phyloP scores from a whole-genome alignment of 495 filamentous ascomycete genomes.

The Podospora comata region DNA sequence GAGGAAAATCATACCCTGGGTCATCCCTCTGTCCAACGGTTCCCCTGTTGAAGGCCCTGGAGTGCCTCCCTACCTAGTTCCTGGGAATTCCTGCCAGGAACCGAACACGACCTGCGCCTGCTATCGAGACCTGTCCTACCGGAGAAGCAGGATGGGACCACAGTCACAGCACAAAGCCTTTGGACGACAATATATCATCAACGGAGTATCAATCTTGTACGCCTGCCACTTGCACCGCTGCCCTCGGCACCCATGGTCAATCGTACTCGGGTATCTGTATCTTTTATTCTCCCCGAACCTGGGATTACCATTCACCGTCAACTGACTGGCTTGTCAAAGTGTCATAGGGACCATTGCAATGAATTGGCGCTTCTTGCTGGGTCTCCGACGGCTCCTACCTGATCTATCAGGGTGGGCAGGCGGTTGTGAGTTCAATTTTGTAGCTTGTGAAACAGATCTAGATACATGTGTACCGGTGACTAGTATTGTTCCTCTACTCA shows the following conservation, averaged over 20 bases:
- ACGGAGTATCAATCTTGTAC: not conserved
- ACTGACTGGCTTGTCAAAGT: not conserved
- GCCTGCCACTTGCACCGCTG: not conserved
- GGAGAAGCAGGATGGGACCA: not conserved
- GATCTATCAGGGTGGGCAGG: not conserved
- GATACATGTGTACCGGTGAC: not conserved
- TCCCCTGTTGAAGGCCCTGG: not conserved
- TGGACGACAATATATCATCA: not conserved
- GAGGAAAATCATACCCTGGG: too few species aligned
- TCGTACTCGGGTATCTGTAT: not conserved
- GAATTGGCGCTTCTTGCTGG: not conserved
- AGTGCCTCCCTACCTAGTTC: not conserved
- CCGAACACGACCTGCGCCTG: constrained; percentile 13
- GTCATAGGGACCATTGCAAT: not conserved
- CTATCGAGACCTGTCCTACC: not conserved
- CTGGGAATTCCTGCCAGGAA: not conserved
- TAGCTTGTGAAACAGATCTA: not conserved
- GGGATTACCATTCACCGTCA: not conserved
- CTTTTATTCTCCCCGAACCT: not conserved
- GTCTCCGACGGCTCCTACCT: not conserved
- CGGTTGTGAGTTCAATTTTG: not conserved
- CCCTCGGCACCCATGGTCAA: not conserved
- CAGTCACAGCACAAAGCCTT: not conserved
- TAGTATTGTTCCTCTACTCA: not conserved
- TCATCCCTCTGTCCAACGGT: not conserved